A percentile compares a stretch with the other conserved stretches of the same genome.
phyloP scores from a whole-genome alignment of 139 green algal genomes.

The Asterochloris sp. region DNA sequence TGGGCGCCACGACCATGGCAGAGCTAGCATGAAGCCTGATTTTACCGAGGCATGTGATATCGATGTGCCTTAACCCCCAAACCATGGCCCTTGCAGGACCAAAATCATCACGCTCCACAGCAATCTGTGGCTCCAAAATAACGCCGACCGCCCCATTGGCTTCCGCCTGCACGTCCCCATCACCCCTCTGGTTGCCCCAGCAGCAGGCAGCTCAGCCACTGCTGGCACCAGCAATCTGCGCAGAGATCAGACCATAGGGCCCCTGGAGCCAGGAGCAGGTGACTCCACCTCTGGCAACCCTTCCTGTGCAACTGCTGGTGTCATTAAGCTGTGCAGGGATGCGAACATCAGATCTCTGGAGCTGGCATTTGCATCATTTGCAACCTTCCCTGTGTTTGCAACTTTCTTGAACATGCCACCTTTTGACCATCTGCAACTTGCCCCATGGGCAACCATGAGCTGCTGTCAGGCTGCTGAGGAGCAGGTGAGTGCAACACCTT shows the following conservation, averaged over 20 bases:
- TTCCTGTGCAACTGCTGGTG: neutral
- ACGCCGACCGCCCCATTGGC: constrained; percentile 36
- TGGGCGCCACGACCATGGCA: neutral
- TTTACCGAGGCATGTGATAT: neutral
- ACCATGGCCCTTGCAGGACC: constrained; percentile 6
- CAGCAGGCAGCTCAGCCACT: too few species aligned
- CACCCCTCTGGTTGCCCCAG: constrained; percentile 46
- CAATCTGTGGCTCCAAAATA: constrained; percentile 69
- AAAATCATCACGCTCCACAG: constrained; percentile 74
- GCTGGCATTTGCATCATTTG: too few species aligned
- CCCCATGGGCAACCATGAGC: too few species aligned
- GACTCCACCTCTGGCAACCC: neutral
- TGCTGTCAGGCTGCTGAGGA: too few species aligned
- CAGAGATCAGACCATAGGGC: constrained; percentile 32
- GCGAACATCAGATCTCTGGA: too few species aligned
- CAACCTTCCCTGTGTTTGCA: too few species aligned
- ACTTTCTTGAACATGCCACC: too few species aligned
- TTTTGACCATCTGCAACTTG: too few species aligned
- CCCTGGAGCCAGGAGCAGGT: constrained; percentile 53
- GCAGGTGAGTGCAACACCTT: too few species aligned
- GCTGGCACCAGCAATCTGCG: neutral
- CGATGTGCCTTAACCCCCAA: too few species aligned
- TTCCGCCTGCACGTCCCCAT: constrained; percentile 69
- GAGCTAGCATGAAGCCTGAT: neutral
- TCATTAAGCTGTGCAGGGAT: too few species aligned